Conservation (phyloP, 805 yeast species). For the Candida yuanshanica region DNA sequence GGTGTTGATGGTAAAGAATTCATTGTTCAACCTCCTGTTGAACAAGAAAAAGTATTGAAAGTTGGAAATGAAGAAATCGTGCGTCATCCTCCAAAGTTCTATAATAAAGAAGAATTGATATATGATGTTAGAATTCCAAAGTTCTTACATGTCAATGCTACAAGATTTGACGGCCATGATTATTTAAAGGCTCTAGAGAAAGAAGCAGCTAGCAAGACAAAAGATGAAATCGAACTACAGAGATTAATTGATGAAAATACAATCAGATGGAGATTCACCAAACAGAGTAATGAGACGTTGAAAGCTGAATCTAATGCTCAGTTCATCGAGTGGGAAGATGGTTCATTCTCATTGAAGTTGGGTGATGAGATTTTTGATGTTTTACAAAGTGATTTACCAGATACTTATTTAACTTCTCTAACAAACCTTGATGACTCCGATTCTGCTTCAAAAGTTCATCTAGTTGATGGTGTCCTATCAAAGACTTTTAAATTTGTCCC, state of each 20-base stretch:
- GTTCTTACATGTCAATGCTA: conserved; percentile 74
- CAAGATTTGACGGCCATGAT: conserved; percentile 75
- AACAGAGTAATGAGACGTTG: conserved; percentile 46
- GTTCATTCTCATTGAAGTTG: conserved; percentile 74
- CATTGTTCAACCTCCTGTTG: conserved; percentile 8
- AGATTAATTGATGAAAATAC: conserved; percentile 75
- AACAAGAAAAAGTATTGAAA: conserved; percentile 24
- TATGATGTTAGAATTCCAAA: conserved; percentile 69
- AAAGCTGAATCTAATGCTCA: conserved; percentile 85
- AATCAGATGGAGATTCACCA: conserved; percentile 89
- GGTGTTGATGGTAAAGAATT: conserved; percentile 31
- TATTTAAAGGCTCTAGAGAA: conserved; percentile 49
- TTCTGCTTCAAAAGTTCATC: conserved; percentile 9
- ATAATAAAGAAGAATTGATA: conserved; percentile 30
- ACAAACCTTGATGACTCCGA: conserved; percentile 36
- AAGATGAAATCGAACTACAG: conserved; percentile 52
- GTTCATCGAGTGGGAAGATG: conserved; percentile 92
- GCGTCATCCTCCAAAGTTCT: conserved; percentile 31
- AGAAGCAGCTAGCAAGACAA: conserved; percentile 34
- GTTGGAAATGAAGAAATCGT: conserved; percentile 42
- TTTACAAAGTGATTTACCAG: conserved; percentile 54
- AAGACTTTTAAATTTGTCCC: conserved; percentile 77
- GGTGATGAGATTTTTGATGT: conserved; percentile 88
- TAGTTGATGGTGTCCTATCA: conserved; percentile 52
- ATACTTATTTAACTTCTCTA: conserved; percentile 65